Evolutionary conservation across 2,329 filamentous ascomycete genomes (phyloP), one percentile per base, ranked within the genome.

Genomic region (Laburnicola sp.): DNA sequence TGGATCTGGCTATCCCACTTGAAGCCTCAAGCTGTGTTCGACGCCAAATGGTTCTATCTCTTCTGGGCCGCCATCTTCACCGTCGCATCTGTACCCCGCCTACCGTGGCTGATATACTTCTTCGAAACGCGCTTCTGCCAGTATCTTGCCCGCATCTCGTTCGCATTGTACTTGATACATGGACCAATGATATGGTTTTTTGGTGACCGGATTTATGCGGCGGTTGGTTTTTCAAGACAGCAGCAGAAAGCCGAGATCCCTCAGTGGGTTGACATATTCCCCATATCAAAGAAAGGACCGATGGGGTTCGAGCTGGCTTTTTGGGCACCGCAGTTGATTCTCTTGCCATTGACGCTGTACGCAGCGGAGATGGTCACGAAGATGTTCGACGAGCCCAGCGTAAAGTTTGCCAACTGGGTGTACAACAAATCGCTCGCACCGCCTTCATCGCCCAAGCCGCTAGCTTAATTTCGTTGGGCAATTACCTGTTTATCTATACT

Each of bases 31-130:
- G 85, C 85, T 1, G 81, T 85, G 8, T 86, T 78, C 58, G 83
- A 87, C 64, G 80, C 78, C 63, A 87, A 87, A 68, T 87, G 84
- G 84, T 87, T 87, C 70, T 87, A 79, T 64, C 76, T 87, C 2
- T 85, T 85, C 64, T 82, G 79, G 74, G 84, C 83, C 0, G 78
- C 85, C 1, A 73, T 76, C 23, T 76, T 85, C 45, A 65, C 86
- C 0, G 78, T 89, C 0, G 74, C 80, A 1, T 76, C 79, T 0
- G 73, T 83, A 2, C 80, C 82, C 5, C 81, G 80, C n/a, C 77
- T 88, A n/a, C 60, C 70, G 3, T 81, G 78, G 48, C 54, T 77
- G 48, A 76, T 76, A 52, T 59, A 59, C 3, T 74, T 78, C 26
- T 80, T 83, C 61, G 78, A 78, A 47, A 74, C 73, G 2, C 64